Evolutionary conservation across 768 basidiomycete genomes (phyloP).

Genomic region (Panellus pusillus): DNA sequence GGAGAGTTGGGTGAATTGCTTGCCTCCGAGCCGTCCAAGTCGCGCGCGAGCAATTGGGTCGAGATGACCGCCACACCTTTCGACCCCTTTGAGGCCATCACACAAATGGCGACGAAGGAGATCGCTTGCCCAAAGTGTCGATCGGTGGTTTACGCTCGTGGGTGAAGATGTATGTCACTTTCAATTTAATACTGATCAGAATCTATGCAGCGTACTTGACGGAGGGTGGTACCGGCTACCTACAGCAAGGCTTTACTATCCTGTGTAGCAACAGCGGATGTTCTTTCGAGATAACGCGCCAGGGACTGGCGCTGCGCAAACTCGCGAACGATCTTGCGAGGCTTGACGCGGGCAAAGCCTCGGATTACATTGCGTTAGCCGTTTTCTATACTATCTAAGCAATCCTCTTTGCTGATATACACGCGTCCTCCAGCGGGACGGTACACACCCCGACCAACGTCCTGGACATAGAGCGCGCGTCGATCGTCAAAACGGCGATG

Average conservation of each 20-base stretch:
- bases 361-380: constrained; percentile 32
- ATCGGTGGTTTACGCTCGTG: constrained; percentile 26
- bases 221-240: constrained; percentile 44
- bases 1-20: constrained; percentile 2
- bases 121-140: constrained; percentile 33
- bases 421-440: constrained; percentile 31
- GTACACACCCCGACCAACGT: constrained; percentile 30
- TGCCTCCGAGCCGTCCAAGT: constrained; percentile 6
- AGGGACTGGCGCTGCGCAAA: constrained; percentile 42
- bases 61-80: constrained; percentile 20
- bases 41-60: constrained; percentile 21
- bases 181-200: background rate
- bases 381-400: background rate
- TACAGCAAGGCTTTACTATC: constrained; percentile 40
- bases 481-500: constrained; percentile 25
- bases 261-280: constrained; percentile 36
- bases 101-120: constrained; percentile 13
- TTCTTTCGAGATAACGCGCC: constrained; percentile 39
- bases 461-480: constrained; percentile 28
- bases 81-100: constrained; percentile 20
- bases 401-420: background rate
- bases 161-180: constrained; percentile 6
- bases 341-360: constrained; percentile 20
- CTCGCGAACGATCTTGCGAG: constrained; percentile 40
- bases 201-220: constrained; percentile 39